Evolutionary conservation across 257 asterid species (phyloP).

Genomic region (Apocynum venetum): DNA sequence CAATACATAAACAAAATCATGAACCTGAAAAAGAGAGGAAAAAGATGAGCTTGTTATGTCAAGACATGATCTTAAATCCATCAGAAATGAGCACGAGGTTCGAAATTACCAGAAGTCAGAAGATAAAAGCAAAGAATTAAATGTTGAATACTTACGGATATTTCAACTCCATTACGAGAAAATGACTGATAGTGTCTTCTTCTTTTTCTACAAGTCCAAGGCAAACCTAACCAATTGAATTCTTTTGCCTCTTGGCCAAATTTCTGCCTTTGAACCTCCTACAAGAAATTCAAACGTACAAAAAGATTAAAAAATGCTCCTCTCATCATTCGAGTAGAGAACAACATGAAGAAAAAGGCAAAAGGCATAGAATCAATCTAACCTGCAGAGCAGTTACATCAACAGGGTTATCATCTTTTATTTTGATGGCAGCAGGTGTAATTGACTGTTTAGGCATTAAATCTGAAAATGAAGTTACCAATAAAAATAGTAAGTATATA

Average conservation of each 20-base stretch:
- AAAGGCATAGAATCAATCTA: constrained; percentile 15
- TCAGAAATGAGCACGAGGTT: not conserved
- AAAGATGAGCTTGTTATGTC: not conserved
- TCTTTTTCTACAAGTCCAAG: constrained; percentile 64
- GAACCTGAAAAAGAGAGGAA: constrained; percentile 40
- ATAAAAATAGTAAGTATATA: constrained; percentile 10
- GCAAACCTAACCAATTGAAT: constrained; percentile 62
- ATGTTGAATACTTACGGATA: constrained; percentile 48
- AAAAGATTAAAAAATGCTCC: not conserved
- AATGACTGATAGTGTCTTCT: constrained; percentile 63
- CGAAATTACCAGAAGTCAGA: not conserved
- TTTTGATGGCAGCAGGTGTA: constrained; percentile 25
- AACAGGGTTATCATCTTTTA: constrained; percentile 12
- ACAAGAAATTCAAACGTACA: not conserved
- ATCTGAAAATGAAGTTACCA: constrained; percentile 33
- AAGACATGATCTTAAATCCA: not conserved
- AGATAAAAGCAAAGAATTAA: not conserved
- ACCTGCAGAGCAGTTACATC: constrained; percentile 43
- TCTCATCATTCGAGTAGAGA: not conserved
- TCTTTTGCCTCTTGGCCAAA: constrained; percentile 20
- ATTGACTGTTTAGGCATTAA: constrained; percentile 17
- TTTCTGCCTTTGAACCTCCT: constrained; percentile 31
- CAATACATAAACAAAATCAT: constrained; percentile 71
- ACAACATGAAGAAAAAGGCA: not conserved
- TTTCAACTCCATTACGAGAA: constrained; percentile 60